These are phyloP conservation scores for Coniosporium apollinis DNA, from an alignment of 495 filamentous ascomycete species.

Conservation along the genomic window DNA sequence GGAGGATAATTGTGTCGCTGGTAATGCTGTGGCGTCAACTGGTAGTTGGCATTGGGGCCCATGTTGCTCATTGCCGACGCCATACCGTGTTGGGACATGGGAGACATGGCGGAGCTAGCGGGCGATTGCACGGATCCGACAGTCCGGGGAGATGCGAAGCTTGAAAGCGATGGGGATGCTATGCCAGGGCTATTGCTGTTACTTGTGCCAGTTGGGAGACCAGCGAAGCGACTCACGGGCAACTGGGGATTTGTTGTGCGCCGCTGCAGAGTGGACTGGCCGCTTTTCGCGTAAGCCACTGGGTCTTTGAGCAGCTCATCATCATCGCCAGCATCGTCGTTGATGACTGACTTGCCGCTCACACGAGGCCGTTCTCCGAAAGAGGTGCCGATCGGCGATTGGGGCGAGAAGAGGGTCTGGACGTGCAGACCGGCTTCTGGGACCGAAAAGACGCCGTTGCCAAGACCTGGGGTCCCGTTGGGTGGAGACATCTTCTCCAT, in stretches of 20 bases:
- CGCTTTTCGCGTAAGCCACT: conserved; percentile 68
- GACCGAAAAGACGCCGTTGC: conserved; percentile 39
- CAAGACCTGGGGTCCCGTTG: conserved; percentile 35
- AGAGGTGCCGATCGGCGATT: conserved; percentile 67
- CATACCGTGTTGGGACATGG: conserved; percentile 44
- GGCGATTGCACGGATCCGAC: conserved; percentile 17
- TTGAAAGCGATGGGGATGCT: conserved; percentile 34
- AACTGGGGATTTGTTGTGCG: conserved; percentile 61
- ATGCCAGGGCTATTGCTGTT: conserved; percentile 18
- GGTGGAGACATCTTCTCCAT: conserved; percentile 55
- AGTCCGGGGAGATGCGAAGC: conserved; percentile 33
- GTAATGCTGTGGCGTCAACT: conserved; percentile 39
- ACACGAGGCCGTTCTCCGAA: conserved; percentile 51
- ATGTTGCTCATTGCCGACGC: conserved; percentile 24
- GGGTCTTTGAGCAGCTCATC: conserved; percentile 76
- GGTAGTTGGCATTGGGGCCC: conserved; percentile 35
- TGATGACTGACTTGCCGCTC: conserved; percentile 71
- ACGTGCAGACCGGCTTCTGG: conserved; percentile 46
- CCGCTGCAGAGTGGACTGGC: conserved; percentile 34
- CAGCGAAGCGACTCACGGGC: conserved; percentile 52
- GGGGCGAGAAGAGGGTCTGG: conserved; percentile 63
- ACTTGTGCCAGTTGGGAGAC: conserved; percentile 52
- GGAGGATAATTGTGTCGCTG: conserved; percentile 63
- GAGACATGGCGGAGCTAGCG: conserved; percentile 36
- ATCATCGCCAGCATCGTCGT: conserved; percentile 61